phyloP scores from a whole-genome alignment of 176 grass and related monocot species.

The Typha latifolia region DNA sequence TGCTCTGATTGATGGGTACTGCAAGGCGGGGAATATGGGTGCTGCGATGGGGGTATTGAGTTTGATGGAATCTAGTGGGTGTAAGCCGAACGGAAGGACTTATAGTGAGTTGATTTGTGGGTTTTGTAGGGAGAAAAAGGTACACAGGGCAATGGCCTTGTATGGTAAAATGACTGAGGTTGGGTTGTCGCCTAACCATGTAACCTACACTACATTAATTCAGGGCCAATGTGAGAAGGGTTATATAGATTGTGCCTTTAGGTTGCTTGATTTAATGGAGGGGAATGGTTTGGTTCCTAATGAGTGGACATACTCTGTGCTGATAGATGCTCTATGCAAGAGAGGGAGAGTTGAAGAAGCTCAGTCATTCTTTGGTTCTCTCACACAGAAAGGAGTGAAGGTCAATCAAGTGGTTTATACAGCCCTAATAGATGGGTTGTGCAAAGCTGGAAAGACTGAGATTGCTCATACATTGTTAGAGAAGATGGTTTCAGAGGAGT shows the following conservation, averaged over 20 bases:
- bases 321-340: slow-evolving; percentile 70
- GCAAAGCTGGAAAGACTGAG: slow-evolving; percentile 45
- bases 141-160: slow-evolving; percentile 66
- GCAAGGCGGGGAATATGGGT: slow-evolving; percentile 46
- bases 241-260: slow-evolving; percentile 47
- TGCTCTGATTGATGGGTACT: slow-evolving; percentile 74
- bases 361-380: slow-evolving; percentile 44
- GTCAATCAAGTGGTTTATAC: slow-evolving; percentile 50
- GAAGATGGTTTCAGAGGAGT: slow-evolving; percentile 42
- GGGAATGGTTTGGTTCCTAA: slow-evolving; percentile 41
- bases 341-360: slow-evolving; percentile 49
- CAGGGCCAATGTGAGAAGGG: slow-evolving; percentile 67
- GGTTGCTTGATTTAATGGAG: slow-evolving; percentile 61
- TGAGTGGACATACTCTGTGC: slow-evolving; percentile 73
- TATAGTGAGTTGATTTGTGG: slow-evolving; percentile 70
- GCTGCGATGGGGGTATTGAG: slow-evolving; percentile 36
- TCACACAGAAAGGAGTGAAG: slow-evolving; percentile 42
- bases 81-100: slow-evolving; percentile 41
- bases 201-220: slow-evolving; percentile 70
- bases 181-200: slow-evolving; percentile 47
- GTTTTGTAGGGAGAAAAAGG: slow-evolving; percentile 52
- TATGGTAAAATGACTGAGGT: slow-evolving; percentile 55
- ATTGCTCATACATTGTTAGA: slow-evolving; percentile 36
- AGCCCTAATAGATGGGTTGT: slow-evolving; percentile 60
- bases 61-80: slow-evolving; percentile 42